Evolutionary conservation across 306 rosid species (phyloP), one percentile per base, ranked within the genome.

Genomic region (Pterocarpus santalinus): DNA sequence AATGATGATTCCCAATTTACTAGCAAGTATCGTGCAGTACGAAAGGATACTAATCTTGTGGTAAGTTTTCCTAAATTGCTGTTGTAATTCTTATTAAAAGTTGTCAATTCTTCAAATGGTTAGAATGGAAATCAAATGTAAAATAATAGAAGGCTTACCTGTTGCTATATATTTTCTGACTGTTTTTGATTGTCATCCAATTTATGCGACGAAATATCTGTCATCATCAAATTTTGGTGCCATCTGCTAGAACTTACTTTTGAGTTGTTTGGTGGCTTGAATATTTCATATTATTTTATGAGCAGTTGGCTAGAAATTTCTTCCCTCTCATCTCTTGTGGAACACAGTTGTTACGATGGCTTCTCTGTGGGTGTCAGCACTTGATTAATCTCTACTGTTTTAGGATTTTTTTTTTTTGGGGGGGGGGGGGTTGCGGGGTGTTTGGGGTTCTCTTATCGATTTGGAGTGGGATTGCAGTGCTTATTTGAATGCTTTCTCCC

Each of bases 11-110:
- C 99, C 75, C 88, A 69, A 61, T 91, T 87, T 78, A 91, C 90
- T 34, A 87, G 80, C 72, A 85, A 88, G 85, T 90, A 91, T 62
- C 94, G 97, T 41, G 76, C 90, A 14, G 86, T 80, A 46, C 88
- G 99, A 51, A 95, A 95, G 73, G 99, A 93, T 81, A 90, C 96
- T 57, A 88, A 91, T 89, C 93, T 95, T 76, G 86, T 89, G 85
- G 99, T 95, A 89, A 93, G 98, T 89, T 87, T 62, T 77, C 80
- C 38, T 38, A 22, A 72, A 81, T 73, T 83, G 43, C 76, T 78
- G 58, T 51, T 44, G 66, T 67, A 67, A 12, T 63, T 73, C 56
- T 67, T 51, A 41, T 69, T 36, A 15, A 61, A 80, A 49, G 17
- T 67, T 67, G 35, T 83, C 46, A 15, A 71, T 43, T 83, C 70